A percentile compares a stretch with the other conserved stretches of the same genome.
Conservation (phyloP, 2,329 filamentous ascomycete genomes). For the Paraconiothyrium brasiliense region DNA sequence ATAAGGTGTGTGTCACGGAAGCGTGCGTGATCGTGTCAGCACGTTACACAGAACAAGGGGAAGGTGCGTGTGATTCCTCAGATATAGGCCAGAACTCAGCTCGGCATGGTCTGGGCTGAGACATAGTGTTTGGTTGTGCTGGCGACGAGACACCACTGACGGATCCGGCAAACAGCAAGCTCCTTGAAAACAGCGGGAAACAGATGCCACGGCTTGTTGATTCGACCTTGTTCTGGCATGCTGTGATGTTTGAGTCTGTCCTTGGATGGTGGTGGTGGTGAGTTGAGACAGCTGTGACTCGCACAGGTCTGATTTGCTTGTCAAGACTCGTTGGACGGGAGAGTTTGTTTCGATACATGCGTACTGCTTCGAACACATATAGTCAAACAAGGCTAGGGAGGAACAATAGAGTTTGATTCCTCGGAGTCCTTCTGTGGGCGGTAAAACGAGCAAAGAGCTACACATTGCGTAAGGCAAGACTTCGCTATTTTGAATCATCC, state of each 20-base stretch:
- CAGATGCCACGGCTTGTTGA: too few relatives aligned
- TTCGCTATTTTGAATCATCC: too few relatives aligned
- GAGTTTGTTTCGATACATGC: not conserved
- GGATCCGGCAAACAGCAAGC: not conserved
- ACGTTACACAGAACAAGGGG: conserved; percentile 2
- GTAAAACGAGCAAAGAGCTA: not conserved
- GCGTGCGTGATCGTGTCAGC: conserved; percentile 7
- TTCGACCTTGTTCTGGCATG: not conserved
- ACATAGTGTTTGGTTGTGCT: conserved; percentile 12
- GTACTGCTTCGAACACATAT: not conserved
- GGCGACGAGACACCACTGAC: conserved; percentile 1
- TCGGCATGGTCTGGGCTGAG: conserved; percentile 11
- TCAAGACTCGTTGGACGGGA: not conserved
- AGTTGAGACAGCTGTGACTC: conserved; percentile 1
- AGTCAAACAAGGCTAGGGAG: not conserved
- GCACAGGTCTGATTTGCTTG: not conserved
- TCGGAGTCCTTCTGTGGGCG: not conserved
- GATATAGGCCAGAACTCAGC: conserved; percentile 3
- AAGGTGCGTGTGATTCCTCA: conserved; percentile 6
- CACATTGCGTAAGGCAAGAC: not conserved
- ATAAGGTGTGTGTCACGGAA: conserved; percentile 7
- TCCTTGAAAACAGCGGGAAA: not conserved
- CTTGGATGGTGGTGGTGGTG: not conserved
- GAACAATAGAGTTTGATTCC: not conserved
- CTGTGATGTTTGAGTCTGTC: not conserved